Evolutionary conservation across 2,329 filamentous ascomycete genomes (phyloP).

Genomic region (Botrytis fragariae): DNA sequence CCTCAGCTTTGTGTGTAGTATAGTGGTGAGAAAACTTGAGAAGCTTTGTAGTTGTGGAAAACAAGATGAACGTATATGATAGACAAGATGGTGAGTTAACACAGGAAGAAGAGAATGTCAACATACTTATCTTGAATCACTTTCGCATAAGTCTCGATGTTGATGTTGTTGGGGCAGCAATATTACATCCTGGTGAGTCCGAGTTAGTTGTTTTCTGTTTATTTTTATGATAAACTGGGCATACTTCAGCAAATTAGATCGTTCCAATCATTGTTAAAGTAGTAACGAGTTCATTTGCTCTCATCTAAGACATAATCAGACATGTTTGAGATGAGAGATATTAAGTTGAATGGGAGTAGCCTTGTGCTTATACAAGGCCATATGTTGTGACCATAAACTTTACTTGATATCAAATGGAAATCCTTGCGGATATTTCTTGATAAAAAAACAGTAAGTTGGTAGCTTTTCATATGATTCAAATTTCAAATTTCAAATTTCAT

Average conservation of each 20-base stretch:
- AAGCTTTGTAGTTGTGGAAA: too few relatives aligned
- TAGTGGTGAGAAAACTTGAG: neutral
- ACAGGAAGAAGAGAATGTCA: neutral
- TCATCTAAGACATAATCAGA: neutral
- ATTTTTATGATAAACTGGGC: neutral
- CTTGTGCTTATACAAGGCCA: neutral
- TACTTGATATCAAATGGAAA: neutral
- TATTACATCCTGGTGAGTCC: neutral
- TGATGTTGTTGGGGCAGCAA: neutral
- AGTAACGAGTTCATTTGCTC: fast-evolving
- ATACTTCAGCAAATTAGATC: neutral
- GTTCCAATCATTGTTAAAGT: neutral
- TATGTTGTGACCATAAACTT: too few relatives aligned
- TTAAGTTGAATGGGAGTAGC: neutral
- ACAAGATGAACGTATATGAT: neutral
- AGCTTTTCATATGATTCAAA: neutral
- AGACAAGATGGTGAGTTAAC: fast-evolving
- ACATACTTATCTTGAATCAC: neutral
- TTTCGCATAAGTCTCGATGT: neutral
- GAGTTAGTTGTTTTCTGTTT: neutral
- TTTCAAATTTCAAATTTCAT: neutral
- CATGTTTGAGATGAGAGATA: neutral
- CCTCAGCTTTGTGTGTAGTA: neutral
- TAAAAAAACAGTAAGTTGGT: neutral
- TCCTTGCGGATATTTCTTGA: too few relatives aligned